phyloP scores from a whole-genome alignment of 345 rosid species.

The Camelina sativa region DNA sequence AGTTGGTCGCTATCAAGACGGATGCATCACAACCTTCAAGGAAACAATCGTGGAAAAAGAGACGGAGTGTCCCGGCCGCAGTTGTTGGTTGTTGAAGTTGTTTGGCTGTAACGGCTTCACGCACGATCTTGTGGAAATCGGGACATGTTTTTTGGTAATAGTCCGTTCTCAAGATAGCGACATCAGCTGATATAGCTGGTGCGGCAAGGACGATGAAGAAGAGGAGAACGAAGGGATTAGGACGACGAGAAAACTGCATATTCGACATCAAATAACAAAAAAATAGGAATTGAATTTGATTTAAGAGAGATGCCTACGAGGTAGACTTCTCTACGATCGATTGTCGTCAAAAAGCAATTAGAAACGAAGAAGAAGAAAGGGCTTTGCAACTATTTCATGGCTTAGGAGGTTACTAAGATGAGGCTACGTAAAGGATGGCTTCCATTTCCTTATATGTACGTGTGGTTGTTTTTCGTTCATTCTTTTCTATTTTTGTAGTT shows the following conservation, averaged over 20 bases:
- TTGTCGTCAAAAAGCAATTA: slow-evolving; percentile 31
- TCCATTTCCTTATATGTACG: slow-evolving; percentile 33
- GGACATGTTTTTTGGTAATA: slow-evolving; percentile 66
- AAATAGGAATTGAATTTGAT: background rate
- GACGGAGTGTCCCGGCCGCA: slow-evolving; percentile 61
- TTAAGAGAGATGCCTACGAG: slow-evolving; percentile 37
- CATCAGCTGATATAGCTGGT: slow-evolving; percentile 32
- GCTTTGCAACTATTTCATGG: slow-evolving; percentile 41
- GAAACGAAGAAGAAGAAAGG: slow-evolving; percentile 24
- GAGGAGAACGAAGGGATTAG: slow-evolving; percentile 23
- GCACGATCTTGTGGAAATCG: slow-evolving; percentile 49
- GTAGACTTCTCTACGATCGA: slow-evolving; percentile 39
- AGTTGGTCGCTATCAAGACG: slow-evolving; percentile 52
- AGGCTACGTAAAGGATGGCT: slow-evolving; percentile 38
- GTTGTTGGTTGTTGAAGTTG: slow-evolving; percentile 56
- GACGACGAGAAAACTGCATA: slow-evolving; percentile 26
- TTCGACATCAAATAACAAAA: background rate
- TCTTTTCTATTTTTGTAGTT: slow-evolving; percentile 40
- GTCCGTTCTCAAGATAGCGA: slow-evolving; percentile 42
- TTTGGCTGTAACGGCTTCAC: slow-evolving; percentile 45
- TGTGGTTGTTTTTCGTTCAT: slow-evolving; percentile 37
- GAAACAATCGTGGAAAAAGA: slow-evolving; percentile 67
- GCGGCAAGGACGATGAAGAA: background rate
- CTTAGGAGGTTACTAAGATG: slow-evolving; percentile 35
- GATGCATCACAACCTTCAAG: slow-evolving; percentile 72